Evolutionary conservation across 2,329 filamentous ascomycete species (phyloP), one percentile per base, ranked within the genome.

Genomic region (Plectosphaerella cucumerina): DNA sequence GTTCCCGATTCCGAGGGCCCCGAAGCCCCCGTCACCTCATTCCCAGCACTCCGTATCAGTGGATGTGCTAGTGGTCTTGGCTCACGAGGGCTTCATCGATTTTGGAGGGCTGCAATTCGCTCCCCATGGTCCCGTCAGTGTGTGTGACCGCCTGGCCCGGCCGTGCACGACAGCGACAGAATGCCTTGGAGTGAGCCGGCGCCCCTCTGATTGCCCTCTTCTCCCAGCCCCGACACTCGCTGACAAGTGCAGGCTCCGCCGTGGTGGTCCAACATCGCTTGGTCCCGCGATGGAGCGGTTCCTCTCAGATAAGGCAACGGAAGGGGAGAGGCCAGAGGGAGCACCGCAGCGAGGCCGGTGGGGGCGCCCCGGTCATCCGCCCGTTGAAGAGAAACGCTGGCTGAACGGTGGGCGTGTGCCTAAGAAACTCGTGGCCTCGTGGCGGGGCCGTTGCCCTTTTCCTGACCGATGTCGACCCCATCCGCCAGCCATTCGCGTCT

Each of bases 281-380:
- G n/a, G n/a, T n/a, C n/a, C 26, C 26, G 26, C 26, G 26, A 33
- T 4, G 44, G 48, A 17, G 20, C 44, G 48, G 47, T 43, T 49
- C 45, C 52, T 48, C 49, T 47, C 51, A 56, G 53, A 56, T 56
- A 56, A 56, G 53, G 49, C 49, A 46, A 17, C 41, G 47, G 47
- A 41, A 48, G 49, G 47, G 47, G 26, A 56, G 52, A 56, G 54
- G 54, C 54, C 47, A 50, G 48, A 45, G 47, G 11, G 9, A 39
- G 35, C 12, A 14, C 8, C 35, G 31, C 31, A 34, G 8, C 31
- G 31, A 34, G 35, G 35, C 14, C n/a, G 35, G 35, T 39, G 15
- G 35, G 17, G 34, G 35, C 9, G 8, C 26, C 26, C 26, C 4
- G 26, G 26, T 31, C 26, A 31, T 31, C 26, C 26, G 26, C 26